Percentiles rank a stretch among this genome's conserved stretches.
Conservation (phyloP, 1,284 basidiomycete species). For the Trichosporon sp. region DNA sequence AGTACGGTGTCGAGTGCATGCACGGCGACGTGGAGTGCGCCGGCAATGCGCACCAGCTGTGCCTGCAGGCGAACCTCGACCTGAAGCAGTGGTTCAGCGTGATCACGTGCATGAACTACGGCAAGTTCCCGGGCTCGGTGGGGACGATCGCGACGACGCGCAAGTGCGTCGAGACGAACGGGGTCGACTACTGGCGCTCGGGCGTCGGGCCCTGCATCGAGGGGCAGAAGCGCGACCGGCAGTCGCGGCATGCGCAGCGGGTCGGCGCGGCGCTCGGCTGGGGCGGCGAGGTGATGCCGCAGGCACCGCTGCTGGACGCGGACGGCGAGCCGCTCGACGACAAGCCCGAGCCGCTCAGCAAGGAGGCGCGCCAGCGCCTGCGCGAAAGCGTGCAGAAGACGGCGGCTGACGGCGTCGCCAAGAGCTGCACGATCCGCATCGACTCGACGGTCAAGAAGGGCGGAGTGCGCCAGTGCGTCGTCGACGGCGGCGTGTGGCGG, state of each 20-base stretch:
- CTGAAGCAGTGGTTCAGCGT: slow-evolving; percentile 63
- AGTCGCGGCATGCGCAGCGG: slow-evolving; percentile 6
- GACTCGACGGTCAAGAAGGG: slow-evolving; percentile 45
- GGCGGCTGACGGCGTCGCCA: slow-evolving; percentile 60
- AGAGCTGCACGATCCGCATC: slow-evolving; percentile 79
- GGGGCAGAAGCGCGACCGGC: slow-evolving; percentile 17
- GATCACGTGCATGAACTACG: slow-evolving; percentile 68
- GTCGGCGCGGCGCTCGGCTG: not conserved
- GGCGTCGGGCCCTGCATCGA: slow-evolving; percentile 60
- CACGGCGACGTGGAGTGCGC: slow-evolving; percentile 71
- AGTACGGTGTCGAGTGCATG: slow-evolving; percentile 69
- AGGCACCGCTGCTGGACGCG: not conserved
- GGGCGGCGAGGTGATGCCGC: not conserved
- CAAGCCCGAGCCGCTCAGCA: slow-evolving; percentile 54
- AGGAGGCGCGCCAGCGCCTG: slow-evolving; percentile 52
- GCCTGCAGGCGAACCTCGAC: slow-evolving; percentile 53
- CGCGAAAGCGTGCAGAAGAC: slow-evolving; percentile 58
- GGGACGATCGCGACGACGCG: slow-evolving; percentile 63
- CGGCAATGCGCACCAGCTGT: slow-evolving; percentile 80
- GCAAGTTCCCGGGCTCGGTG: slow-evolving; percentile 58
- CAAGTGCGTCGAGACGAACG: slow-evolving; percentile 60
- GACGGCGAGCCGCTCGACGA: slow-evolving; percentile 17
- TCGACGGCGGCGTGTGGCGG: slow-evolving; percentile 67
- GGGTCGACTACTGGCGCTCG: slow-evolving; percentile 63
- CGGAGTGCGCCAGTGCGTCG: slow-evolving; percentile 64